Evolutionary conservation across 306 rosid species (phyloP).

Genomic region (Medicago arabica): DNA sequence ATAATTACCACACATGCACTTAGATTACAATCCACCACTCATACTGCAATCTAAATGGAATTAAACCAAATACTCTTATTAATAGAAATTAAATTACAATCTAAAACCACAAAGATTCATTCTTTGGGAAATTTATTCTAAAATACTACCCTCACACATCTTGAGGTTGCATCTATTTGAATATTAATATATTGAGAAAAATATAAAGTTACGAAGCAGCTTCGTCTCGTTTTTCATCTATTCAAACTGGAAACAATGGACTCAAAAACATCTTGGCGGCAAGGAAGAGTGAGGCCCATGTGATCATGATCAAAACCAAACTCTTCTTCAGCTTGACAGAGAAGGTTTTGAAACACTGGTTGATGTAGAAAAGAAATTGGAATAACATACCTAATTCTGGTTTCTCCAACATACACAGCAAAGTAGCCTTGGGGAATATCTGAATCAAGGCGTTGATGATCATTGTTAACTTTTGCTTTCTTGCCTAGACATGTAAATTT

Average conservation of each 20-base stretch:
- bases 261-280: conserved; percentile 70
- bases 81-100: conserved; percentile 42
- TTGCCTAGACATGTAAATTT: conserved; percentile 82
- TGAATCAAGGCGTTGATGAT: conserved; percentile 43
- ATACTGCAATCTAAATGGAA: too few species aligned
- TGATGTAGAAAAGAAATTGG: conserved; percentile 73
- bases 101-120: conserved; percentile 40
- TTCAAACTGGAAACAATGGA: conserved; percentile 76
- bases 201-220: conserved; percentile 62
- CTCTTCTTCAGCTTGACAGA: conserved; percentile 89
- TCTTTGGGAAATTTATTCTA: conserved; percentile 41
- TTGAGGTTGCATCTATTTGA: conserved; percentile 42
- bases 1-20: too few species aligned
- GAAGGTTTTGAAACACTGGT: conserved; percentile 80
- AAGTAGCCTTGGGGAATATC: conserved; percentile 94
- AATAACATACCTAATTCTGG: conserved; percentile 79
- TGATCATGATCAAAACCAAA: conserved; percentile 77
- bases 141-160: background rate
- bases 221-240: conserved; percentile 42
- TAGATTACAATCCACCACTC: too few species aligned
- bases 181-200: background rate
- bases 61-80: too few species aligned
- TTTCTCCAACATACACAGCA: conserved; percentile 90
- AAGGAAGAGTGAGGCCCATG: conserved; percentile 92
- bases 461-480: conserved; percentile 52